Conservation (phyloP, 768 basidiomycete species). For the Tulasnella sp. region DNA sequence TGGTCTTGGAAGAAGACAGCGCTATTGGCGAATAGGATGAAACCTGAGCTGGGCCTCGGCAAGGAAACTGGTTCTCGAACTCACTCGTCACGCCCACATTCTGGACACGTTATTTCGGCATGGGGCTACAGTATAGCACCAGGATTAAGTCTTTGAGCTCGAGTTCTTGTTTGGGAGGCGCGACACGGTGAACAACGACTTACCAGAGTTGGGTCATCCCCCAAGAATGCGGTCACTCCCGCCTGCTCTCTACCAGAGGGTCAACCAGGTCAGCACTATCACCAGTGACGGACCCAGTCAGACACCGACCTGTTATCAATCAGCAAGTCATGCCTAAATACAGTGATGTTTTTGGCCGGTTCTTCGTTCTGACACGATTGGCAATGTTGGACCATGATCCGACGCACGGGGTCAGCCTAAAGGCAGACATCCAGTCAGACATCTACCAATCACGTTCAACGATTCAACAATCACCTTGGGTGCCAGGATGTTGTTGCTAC, state of each 20-base stretch:
- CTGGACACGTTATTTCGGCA: conserved; percentile 73
- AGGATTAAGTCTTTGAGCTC: neutral
- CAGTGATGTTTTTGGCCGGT: conserved; percentile 76
- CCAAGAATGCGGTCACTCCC: conserved; percentile 82
- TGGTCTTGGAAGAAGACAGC: conserved; percentile 95
- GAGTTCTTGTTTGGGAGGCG: conserved; percentile 1
- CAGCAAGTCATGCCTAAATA: conserved; percentile 87
- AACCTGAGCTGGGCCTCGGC: neutral
- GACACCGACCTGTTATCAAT: conserved; percentile 76
- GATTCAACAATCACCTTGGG: conserved; percentile 12
- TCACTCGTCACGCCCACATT: conserved; percentile 76
- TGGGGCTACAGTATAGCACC: conserved; percentile 54
- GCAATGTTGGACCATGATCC: conserved; percentile 84
- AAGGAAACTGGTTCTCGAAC: conserved; percentile 28
- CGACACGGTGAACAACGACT: conserved; percentile 25
- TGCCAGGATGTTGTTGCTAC: conserved; percentile 22
- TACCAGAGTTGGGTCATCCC: conserved; percentile 82
- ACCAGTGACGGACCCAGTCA: conserved; percentile 1
- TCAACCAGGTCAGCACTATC: neutral
- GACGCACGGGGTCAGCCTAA: conserved; percentile 77
- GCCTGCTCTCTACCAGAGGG: conserved; percentile 66
- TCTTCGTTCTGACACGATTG: conserved; percentile 85
- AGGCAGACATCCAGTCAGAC: conserved; percentile 1
- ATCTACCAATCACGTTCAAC: neutral
- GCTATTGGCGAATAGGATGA: conserved; percentile 38